Conservation (phyloP, 768 basidiomycete species). For the Amanita thiersii region DNA sequence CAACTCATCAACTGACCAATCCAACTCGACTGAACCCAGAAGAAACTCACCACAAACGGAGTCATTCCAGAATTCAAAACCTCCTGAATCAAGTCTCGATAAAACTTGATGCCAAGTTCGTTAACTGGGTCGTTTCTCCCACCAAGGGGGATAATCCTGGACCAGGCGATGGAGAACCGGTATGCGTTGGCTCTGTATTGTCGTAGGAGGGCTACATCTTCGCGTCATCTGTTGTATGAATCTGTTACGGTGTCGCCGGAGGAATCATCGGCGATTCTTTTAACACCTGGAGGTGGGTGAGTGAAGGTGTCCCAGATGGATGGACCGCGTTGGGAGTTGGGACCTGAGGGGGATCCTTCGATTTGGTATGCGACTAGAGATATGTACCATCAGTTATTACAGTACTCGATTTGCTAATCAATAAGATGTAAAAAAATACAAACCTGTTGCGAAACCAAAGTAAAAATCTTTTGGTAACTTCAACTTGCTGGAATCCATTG, state of each 20-base stretch:
- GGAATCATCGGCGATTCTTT: constrained; percentile 45
- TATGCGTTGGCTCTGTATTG: constrained; percentile 63
- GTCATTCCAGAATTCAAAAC: constrained; percentile 50
- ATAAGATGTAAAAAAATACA: too few species aligned
- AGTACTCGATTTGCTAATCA: too few species aligned
- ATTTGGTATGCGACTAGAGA: constrained; percentile 72
- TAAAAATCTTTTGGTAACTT: too few species aligned
- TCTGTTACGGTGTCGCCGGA: constrained; percentile 64
- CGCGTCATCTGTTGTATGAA: constrained; percentile 57
- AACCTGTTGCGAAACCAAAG: too few species aligned
- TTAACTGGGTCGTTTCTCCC: constrained; percentile 67
- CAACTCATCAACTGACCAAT: too few species aligned
- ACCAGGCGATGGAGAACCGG: constrained; percentile 71
- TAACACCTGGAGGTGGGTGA: constrained; percentile 33
- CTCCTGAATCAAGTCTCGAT: constrained; percentile 59
- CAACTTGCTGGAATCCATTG: too few species aligned
- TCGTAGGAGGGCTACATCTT: constrained; percentile 55
- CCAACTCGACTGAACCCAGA: too few species aligned
- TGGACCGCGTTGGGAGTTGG: constrained; percentile 51
- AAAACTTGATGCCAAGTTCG: constrained; percentile 55
- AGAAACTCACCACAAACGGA: constrained; percentile 46
- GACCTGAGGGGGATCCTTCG: constrained; percentile 52
- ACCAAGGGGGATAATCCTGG: constrained; percentile 58
- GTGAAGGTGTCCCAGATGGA: constrained; percentile 74
- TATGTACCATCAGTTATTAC: too few species aligned